These are phyloP conservation scores for Neofusicoccum cordaticola DNA, from an alignment of 2,329 filamentous ascomycete genomes.

Conservation along the genomic window DNA sequence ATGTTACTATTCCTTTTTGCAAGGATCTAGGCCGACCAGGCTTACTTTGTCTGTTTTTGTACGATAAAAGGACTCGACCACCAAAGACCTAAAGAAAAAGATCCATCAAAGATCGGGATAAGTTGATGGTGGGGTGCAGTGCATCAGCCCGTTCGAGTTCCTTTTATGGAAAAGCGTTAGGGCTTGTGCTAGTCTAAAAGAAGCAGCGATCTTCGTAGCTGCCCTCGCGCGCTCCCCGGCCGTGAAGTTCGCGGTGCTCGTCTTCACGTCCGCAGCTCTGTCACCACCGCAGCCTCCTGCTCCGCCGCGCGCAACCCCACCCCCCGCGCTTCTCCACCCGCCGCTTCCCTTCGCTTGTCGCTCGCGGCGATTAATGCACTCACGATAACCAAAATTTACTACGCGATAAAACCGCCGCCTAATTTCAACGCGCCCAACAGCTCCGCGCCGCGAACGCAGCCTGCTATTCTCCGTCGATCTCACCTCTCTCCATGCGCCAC, in stretches of 20 bases:
- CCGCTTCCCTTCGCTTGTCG: slow-evolving; percentile 7
- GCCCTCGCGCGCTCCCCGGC: slow-evolving; percentile 29
- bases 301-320: not conserved
- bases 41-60: no score
- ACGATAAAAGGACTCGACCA: no score
- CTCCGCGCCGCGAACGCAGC: slow-evolving; percentile 6
- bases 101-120: no score
- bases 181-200: not conserved
- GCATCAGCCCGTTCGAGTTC: no score
- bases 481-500: slow-evolving; percentile 3
- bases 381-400: not conserved
- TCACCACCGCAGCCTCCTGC: not conserved
- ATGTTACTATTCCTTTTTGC: no score
- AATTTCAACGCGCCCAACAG: not conserved
- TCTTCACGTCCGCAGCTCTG: slow-evolving; percentile 52
- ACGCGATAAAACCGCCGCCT: not conserved
- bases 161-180: not conserved
- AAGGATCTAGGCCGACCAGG: no score
- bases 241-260: slow-evolving; percentile 26
- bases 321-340: not conserved
- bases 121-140: no score
- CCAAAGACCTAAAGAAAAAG: no score
- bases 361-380: not conserved
- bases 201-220: slow-evolving; percentile 24
- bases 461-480: not conserved